Percentiles rank a stretch among this genome's conserved stretches.
These are phyloP conservation scores for Yarrowia osloensis DNA, from an alignment of 805 yeast genomes.

Conservation along the genomic window DNA sequence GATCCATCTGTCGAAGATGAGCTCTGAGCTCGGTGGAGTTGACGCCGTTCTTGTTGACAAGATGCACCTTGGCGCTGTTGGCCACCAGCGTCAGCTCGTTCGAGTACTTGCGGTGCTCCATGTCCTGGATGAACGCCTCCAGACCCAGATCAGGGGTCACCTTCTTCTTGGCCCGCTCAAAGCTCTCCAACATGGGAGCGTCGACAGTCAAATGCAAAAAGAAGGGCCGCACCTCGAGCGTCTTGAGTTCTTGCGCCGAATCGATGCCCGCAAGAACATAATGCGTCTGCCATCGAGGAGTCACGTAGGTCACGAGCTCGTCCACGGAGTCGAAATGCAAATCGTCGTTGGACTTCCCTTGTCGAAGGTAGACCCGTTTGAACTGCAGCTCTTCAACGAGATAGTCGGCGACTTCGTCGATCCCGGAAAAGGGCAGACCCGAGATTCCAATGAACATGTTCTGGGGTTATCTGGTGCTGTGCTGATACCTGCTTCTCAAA, in stretches of 20 bases:
- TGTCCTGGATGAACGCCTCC: conserved; percentile 45
- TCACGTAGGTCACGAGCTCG: conserved; percentile 60
- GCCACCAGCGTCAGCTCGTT: conserved; percentile 46
- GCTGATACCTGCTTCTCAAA: conserved; percentile 7
- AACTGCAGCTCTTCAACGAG: conserved; percentile 56
- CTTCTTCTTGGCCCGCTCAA: conserved; percentile 32
- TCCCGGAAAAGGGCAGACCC: conserved; percentile 69
- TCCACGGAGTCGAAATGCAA: conserved; percentile 47
- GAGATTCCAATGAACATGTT: conserved; percentile 73
- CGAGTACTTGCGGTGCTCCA: conserved; percentile 43
- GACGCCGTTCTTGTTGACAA: conserved; percentile 52
- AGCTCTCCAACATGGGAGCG: conserved; percentile 62
- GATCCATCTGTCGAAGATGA: conserved; percentile 47
- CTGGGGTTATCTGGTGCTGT: not conserved
- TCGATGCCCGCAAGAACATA: conserved; percentile 58
- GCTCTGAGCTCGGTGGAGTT: conserved; percentile 45
- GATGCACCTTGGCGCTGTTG: conserved; percentile 55
- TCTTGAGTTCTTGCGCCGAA: conserved; percentile 41
- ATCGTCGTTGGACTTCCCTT: conserved; percentile 34
- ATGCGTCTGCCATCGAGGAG: conserved; percentile 63
- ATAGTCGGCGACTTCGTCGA: conserved; percentile 61
- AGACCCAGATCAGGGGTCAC: conserved; percentile 34
- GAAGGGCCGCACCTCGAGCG: conserved; percentile 67
- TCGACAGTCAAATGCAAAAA: conserved; percentile 78
- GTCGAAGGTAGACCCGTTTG: conserved; percentile 41